Evolutionary conservation across 306 rosid genomes (phyloP).

Genomic region (Rosa multiflora): DNA sequence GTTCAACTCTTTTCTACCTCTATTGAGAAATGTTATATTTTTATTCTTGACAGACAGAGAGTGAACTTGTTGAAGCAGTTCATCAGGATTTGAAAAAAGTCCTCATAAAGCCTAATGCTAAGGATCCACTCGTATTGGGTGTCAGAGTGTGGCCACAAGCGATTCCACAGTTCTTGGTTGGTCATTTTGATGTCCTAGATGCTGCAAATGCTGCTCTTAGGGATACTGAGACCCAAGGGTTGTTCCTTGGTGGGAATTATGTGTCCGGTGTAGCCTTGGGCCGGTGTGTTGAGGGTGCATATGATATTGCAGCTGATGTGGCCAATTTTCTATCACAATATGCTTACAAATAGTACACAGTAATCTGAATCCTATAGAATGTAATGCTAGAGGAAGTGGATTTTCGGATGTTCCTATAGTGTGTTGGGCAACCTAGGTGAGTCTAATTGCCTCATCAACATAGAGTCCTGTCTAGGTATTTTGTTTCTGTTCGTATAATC

Average conservation of each 20-base stretch:
- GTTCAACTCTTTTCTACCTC: not conserved
- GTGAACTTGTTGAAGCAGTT: constrained; percentile 76
- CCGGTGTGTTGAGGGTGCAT: constrained; percentile 93
- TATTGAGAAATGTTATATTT: not conserved
- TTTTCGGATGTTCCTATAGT: not conserved
- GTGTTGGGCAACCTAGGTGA: constrained; percentile 13
- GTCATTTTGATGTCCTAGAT: constrained; percentile 83
- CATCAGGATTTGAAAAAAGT: constrained; percentile 86
- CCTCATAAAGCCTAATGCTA: constrained; percentile 63
- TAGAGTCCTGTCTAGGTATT: constrained; percentile 19
- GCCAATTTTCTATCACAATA: constrained; percentile 57
- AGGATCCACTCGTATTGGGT: constrained; percentile 63
- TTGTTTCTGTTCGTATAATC: not conserved
- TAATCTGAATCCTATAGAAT: constrained; percentile 1
- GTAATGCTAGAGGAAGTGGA: not conserved
- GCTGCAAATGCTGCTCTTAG: constrained; percentile 64
- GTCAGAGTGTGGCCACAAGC: constrained; percentile 93
- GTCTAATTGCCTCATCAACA: not conserved
- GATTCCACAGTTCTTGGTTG: constrained; percentile 92
- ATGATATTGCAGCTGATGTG: constrained; percentile 76
- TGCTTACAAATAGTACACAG: constrained; percentile 43
- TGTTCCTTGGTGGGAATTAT: constrained; percentile 91
- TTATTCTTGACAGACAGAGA: constrained; percentile 52
- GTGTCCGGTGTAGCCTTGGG: constrained; percentile 95
- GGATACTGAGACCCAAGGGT: constrained; percentile 60